These are phyloP conservation scores for Scheffersomyces stambukii DNA, from an alignment of 1,139 yeast genomes.

Conservation along the genomic window DNA sequence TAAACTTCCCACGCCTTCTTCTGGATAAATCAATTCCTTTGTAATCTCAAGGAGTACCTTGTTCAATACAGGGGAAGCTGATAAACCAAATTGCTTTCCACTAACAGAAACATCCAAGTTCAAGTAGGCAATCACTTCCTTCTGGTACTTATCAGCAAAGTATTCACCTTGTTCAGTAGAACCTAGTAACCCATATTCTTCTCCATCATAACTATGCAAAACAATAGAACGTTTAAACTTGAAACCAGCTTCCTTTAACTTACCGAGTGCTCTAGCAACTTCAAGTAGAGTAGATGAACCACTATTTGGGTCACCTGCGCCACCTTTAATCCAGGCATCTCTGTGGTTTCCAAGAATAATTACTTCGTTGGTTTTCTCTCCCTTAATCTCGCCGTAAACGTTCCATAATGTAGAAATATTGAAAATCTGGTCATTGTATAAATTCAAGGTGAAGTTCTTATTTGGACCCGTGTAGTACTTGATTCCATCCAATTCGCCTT, in stretches of 20 bases:
- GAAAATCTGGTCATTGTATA: conserved; percentile 38
- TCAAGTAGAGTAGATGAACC: conserved; percentile 43
- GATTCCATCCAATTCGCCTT: conserved; percentile 40
- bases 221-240: conserved; percentile 39
- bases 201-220: conserved; percentile 44
- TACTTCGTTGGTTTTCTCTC: conserved; percentile 36
- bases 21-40: conserved; percentile 44
- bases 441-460: conserved; percentile 39
- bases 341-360: conserved; percentile 46
- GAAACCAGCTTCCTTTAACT: conserved; percentile 39
- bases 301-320: conserved; percentile 48
- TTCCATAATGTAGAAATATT: conserved; percentile 42
- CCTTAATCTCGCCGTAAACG: conserved; percentile 45
- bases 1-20: conserved; percentile 37
- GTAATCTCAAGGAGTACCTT: conserved; percentile 30
- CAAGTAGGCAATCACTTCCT: conserved; percentile 41
- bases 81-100: conserved; percentile 29
- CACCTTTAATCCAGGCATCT: conserved; percentile 54
- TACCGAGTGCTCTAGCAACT: conserved; percentile 44
- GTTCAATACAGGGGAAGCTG: conserved; percentile 40
- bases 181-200: conserved; percentile 46
- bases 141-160: conserved; percentile 30
- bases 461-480: conserved; percentile 46
- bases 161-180: conserved; percentile 46
- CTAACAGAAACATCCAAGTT: conserved; percentile 39